Evolutionary conservation across 2,329 filamentous ascomycete species (phyloP), one percentile per base, ranked within the genome.

Genomic region (Colletotrichum lentis): DNA sequence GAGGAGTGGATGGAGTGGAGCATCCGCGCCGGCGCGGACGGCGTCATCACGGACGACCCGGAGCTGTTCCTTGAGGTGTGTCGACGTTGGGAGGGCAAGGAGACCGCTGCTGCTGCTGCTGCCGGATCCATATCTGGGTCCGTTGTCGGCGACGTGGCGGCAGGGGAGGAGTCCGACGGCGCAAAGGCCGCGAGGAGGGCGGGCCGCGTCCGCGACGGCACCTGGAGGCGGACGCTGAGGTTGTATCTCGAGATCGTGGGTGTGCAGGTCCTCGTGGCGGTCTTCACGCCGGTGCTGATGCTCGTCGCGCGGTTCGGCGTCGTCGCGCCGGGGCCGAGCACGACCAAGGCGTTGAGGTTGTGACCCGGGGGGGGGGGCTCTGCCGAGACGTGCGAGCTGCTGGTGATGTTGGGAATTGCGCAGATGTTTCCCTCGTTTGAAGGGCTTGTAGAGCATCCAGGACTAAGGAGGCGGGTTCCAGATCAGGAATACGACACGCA

Each of bases 31-130:
- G 73, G 73, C 31, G 80, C 97, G 1, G 92, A 97, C 73, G 94
- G 92, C 0, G 90, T 97, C 5, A 89, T 97, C 61, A 97, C 94
- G 0, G 94, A 97, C 75, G 89, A 97, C 72, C 92, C 92, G 1
- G 85, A 85, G 75, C 78, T 85, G 71, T 95, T 89, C 74, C 75
- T 89, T 27, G 85, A 90, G 52, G 84, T 93, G 2, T 88, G 86
- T 70, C 3, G 62, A 2, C 49, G 70, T 3, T 63, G 59, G 49
- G 41, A 65, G 43, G 61, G 43, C 2, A 35, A 10, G 31, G 12
- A 14, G 20, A n/a, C 12, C 31, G 31, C 31, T 35, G 31, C 31
- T 31, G 8, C 5, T 22, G 3, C 22, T 22, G 43, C 14, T 1
- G 20, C 24, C 3, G 31, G 37, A 3, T 20, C 44, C 0, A 11